phyloP scores from a whole-genome alignment of 352 stramenopile genomes.

The Pythium utonaiense region DNA sequence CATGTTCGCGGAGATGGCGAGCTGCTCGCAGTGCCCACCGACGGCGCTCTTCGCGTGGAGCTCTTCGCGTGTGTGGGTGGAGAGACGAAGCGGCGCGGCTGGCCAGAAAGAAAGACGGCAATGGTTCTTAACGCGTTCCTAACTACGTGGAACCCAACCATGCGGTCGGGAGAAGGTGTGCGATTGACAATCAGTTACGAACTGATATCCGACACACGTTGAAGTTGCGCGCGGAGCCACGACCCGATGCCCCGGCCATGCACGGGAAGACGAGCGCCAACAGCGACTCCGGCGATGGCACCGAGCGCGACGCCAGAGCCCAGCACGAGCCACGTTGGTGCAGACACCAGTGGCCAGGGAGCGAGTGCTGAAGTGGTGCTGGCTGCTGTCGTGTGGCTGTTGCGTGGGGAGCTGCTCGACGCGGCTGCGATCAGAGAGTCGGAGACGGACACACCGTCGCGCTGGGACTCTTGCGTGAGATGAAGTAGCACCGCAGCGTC shows the following conservation, averaged over 20 bases:
- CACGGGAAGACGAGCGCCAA: conserved; percentile 5
- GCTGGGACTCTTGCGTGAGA: conserved; percentile 5
- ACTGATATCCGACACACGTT: conserved; percentile 11
- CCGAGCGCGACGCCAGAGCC: conserved; percentile 17
- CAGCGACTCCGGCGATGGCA: neutral
- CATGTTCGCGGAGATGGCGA: too few species aligned
- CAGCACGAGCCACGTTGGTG: conserved; percentile 15
- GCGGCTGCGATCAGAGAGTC: neutral
- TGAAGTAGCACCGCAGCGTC: conserved; percentile 9
- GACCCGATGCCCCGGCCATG: neutral
- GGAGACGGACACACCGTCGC: neutral
- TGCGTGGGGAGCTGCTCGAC: conserved; percentile 1
- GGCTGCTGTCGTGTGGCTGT: neutral
- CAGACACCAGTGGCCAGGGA: neutral
- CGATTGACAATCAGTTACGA: neutral
- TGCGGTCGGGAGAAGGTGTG: too few species aligned
- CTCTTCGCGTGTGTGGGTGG: neutral
- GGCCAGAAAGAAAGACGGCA: conserved; percentile 1
- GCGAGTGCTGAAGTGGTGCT: neutral
- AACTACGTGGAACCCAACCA: neutral
- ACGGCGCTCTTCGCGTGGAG: neutral
- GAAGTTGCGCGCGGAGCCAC: conserved; percentile 13
- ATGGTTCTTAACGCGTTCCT: conserved; percentile 19
- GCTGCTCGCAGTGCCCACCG: neutral
- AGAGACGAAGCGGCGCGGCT: conserved; percentile 7